Evolutionary conservation across 1,284 basidiomycete species (phyloP).

Genomic region (Cutaneotrichosporon cavernicola): DNA sequence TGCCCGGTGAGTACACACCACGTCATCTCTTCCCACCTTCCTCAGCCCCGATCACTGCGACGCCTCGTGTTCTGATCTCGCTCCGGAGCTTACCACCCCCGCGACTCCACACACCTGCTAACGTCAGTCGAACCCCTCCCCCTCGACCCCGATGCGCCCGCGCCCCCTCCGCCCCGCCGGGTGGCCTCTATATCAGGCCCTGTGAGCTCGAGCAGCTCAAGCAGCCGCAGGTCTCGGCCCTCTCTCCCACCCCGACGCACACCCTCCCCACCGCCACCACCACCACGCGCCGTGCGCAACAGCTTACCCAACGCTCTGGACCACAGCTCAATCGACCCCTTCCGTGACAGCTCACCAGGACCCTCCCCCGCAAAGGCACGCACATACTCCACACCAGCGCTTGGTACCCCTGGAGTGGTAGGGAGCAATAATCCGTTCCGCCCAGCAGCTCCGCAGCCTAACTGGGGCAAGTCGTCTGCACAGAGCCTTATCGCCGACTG

Average conservation of each 20-base stretch:
- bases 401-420: not conserved
- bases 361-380: constrained; percentile 21
- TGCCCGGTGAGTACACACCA: constrained; percentile 22
- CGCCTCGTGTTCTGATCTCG: no score
- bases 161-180: constrained; percentile 21
- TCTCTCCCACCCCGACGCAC: constrained; percentile 7
- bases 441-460: not conserved
- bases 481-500: not conserved
- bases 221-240: constrained; percentile 5
- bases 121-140: constrained; percentile 28
- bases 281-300: constrained; percentile 13
- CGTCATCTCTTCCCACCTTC: not conserved
- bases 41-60: no score
- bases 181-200: constrained; percentile 1
- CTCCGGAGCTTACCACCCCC: no score
- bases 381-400: constrained; percentile 10
- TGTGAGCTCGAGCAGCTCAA: not conserved
- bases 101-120: not conserved
- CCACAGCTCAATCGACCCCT: constrained; percentile 20
- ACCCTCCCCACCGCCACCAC: constrained; percentile 17
- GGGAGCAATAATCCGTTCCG: constrained; percentile 27
- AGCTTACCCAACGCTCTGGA: not conserved
- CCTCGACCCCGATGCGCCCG: constrained; percentile 11
- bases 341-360: constrained; percentile 17
- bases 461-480: not conserved